phyloP scores from a whole-genome alignment of 306 rosid species.

The Geum urbanum region DNA sequence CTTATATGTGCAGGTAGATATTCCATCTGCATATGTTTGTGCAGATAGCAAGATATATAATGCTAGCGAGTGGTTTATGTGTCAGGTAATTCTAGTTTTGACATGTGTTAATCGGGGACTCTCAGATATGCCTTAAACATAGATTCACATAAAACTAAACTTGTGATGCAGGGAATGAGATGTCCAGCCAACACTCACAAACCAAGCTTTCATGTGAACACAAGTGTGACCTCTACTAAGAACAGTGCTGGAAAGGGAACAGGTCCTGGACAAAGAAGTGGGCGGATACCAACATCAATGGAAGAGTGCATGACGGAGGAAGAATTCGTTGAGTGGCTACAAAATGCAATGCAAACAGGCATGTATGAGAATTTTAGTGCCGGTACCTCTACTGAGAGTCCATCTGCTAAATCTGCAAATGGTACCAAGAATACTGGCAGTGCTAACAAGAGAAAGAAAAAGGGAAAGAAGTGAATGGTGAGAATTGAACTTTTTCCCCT shows the following conservation, averaged over 20 bases:
- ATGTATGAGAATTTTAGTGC: slow-evolving; percentile 49
- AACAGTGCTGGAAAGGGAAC: slow-evolving; percentile 64
- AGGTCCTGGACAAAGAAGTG: slow-evolving; percentile 70
- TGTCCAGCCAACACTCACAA: slow-evolving; percentile 88
- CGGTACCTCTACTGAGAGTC: slow-evolving; percentile 49
- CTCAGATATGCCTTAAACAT: background rate
- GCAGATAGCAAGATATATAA: slow-evolving; percentile 86
- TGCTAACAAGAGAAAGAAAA: slow-evolving; percentile 74
- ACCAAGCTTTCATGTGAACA: slow-evolving; percentile 95
- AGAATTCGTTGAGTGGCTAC: slow-evolving; percentile 89
- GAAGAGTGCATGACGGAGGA: slow-evolving; percentile 90
- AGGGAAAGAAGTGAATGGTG: slow-evolving; percentile 75
- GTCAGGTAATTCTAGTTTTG: slow-evolving; percentile 64
- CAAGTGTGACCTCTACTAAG: slow-evolving; percentile 70
- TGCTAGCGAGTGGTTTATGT: slow-evolving; percentile 95
- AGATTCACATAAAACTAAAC: slow-evolving; percentile 7
- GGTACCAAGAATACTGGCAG: slow-evolving; percentile 46
- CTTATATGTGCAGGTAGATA: slow-evolving; percentile 55
- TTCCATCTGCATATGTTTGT: slow-evolving; percentile 75
- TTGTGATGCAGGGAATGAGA: slow-evolving; percentile 82
- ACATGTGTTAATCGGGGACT: background rate
- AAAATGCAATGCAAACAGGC: slow-evolving; percentile 75
- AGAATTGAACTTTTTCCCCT: slow-evolving; percentile 14
- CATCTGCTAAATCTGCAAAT: slow-evolving; percentile 50
- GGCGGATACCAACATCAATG: slow-evolving; percentile 51